Evolutionary conservation across 108 stramenopile genomes (phyloP), one percentile per base, ranked within the genome.

Genomic region (Stephanodiscus minutulus): DNA sequence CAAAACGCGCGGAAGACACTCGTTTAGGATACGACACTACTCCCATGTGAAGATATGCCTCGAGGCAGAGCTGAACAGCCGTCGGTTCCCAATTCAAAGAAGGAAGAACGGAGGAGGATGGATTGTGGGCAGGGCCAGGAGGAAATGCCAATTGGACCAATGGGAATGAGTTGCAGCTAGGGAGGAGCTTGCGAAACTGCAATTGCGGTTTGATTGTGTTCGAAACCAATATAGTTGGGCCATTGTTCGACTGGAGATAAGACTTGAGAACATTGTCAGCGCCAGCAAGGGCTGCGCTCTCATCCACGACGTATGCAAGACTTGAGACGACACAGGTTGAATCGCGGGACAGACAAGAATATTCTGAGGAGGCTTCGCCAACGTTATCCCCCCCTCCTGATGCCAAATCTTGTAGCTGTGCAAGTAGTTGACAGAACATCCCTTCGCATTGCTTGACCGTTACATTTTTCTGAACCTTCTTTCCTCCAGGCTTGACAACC

Each of bases 1-100:
- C 85, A 74, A 95, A 98, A 44, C 93, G 73, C 2, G 96, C 88
- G 35, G 83, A 85, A 8, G 74, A 65, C 11, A 96, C 79, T 43
- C 95, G 66, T 54, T 96, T 93, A 8, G 92, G 90, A 57, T 91
- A 97, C 27, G 96, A 96, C 2, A 88, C 84, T 56, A 94, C 87
- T 27, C 72, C 74, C 87, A 84, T 87, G 74, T 90, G 84, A 43
- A 96, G 72, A 69, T 88, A 97, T 21, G 88, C 84, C 71, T 92
- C 88, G 21, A 93, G 61, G 41, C 81, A 83, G 13, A 92, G 63
- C 62, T 96, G 91, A 21, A 92, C 85, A 11, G 90, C 91, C n/a
- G 86, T 87, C 43, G 86, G 82, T 70, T 96, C 96, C 98, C 98
- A 98, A 64, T 95, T 90, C 24, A 98, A 69, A 22, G 97, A 74